These are phyloP conservation scores for Hypoxylon crocopeplum DNA, from an alignment of 495 filamentous ascomycete genomes.

Conservation along the genomic window DNA sequence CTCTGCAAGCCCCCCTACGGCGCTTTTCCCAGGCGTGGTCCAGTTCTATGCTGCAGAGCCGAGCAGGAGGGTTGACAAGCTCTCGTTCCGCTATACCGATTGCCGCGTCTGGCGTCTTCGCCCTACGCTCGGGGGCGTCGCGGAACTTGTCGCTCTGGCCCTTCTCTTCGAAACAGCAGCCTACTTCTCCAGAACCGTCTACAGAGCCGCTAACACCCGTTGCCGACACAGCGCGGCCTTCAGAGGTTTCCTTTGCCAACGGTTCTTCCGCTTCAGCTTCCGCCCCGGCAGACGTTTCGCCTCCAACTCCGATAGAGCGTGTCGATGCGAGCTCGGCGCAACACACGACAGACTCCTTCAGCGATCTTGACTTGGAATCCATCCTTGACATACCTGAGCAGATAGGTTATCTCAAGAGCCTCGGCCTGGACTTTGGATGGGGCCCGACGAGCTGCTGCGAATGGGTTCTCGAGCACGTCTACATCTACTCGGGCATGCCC, in stretches of 20 bases:
- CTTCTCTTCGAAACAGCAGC: constrained; percentile 33
- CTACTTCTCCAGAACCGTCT: not conserved
- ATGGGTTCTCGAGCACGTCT: constrained; percentile 79
- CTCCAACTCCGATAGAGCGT: not conserved
- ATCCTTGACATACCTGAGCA: constrained; percentile 66
- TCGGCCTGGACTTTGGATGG: constrained; percentile 87
- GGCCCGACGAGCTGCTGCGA: constrained; percentile 75
- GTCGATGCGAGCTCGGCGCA: constrained; percentile 1
- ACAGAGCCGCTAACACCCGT: not conserved
- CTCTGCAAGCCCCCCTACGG: constrained; percentile 15
- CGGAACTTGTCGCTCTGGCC: constrained; percentile 44
- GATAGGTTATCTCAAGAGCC: constrained; percentile 80
- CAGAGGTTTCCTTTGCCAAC: not conserved
- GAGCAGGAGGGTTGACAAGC: not conserved
- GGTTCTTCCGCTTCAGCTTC: not conserved
- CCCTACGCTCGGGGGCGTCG: constrained; percentile 37
- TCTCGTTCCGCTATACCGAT: constrained; percentile 5
- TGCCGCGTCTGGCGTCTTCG: constrained; percentile 33
- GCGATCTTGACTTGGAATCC: constrained; percentile 49
- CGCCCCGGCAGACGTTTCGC: constrained; percentile 2
- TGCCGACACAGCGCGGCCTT: not conserved
- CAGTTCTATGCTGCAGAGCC: constrained; percentile 16
- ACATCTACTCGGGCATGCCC: constrained; percentile 72
- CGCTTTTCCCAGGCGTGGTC: constrained; percentile 34
- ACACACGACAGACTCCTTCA: constrained; percentile 1